Conservation (phyloP, 805 yeast species). For the baker's yeast (Saccharomyces cerevisiae) region DNA sequence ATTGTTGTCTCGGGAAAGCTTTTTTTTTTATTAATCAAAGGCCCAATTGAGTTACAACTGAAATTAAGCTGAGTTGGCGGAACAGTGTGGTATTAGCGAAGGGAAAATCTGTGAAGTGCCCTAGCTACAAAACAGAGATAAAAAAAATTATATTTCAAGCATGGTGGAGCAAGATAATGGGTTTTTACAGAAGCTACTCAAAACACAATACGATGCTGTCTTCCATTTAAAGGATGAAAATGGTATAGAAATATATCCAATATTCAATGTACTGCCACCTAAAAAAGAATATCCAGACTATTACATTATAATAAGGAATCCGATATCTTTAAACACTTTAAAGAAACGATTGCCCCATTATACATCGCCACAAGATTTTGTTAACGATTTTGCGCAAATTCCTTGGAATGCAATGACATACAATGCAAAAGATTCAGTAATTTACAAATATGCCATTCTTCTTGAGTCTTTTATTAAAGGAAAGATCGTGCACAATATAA, state of each 20-base stretch:
- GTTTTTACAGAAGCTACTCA: background rate
- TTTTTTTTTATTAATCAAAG: background rate
- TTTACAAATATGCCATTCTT: conserved; percentile 59
- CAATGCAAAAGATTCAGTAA: conserved; percentile 60
- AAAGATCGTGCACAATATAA: conserved; percentile 30
- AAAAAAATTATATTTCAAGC: background rate
- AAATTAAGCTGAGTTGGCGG: background rate
- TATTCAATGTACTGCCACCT: conserved; percentile 46
- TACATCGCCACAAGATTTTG: conserved; percentile 56
- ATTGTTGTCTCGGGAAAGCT: background rate
- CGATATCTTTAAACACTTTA: conserved; percentile 71
- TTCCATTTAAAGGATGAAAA: conserved; percentile 22
- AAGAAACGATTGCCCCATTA: conserved; percentile 54
- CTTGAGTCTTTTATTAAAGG: conserved; percentile 34
- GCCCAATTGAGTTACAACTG: background rate
- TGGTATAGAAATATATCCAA: conserved; percentile 23
- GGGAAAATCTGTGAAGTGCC: background rate
- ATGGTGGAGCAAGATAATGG: background rate
- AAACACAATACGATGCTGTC: conserved; percentile 13
- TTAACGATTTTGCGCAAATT: conserved; percentile 73
- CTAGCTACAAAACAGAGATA: background rate
- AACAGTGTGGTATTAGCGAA: background rate
- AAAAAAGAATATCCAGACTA: conserved; percentile 64
- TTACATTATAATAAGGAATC: conserved; percentile 66
- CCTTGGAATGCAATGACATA: conserved; percentile 84